Evolutionary conservation across 768 basidiomycete species (phyloP).

Genomic region (Suillus spraguei): DNA sequence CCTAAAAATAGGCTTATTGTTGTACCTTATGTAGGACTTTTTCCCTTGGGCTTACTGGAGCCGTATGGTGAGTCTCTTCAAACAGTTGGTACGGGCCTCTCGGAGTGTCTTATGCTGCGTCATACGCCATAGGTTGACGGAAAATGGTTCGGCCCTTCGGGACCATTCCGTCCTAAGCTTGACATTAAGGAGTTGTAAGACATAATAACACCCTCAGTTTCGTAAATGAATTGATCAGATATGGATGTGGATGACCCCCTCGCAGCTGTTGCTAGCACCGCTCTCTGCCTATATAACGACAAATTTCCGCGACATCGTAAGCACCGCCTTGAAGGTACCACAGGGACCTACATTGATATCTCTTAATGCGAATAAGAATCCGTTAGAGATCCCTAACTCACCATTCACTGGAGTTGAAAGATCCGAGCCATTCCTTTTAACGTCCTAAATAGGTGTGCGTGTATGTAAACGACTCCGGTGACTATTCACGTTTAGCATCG

Average conservation of each 20-base stretch:
- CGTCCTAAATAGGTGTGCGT: not conserved
- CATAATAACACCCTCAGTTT: no score
- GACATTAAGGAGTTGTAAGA: slow-evolving; percentile 13
- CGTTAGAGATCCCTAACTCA: not conserved
- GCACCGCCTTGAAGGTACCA: not conserved
- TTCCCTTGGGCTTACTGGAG: slow-evolving; percentile 71
- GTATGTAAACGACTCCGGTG: not conserved
- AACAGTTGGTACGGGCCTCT: slow-evolving; percentile 53
- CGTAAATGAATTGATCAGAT: not conserved
- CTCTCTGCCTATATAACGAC: not conserved
- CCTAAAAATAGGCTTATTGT: slow-evolving; percentile 1
- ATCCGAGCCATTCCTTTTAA: not conserved
- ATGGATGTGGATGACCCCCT: not conserved
- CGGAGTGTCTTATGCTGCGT: slow-evolving; percentile 63
- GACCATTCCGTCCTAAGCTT: slow-evolving; percentile 43
- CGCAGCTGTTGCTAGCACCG: not conserved
- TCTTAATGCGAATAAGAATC: not conserved
- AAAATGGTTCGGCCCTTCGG: slow-evolving; percentile 51
- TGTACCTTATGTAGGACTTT: slow-evolving; percentile 27
- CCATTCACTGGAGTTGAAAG: not conserved
- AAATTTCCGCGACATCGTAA: not conserved
- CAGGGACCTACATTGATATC: not conserved
- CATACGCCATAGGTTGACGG: slow-evolving; percentile 35
- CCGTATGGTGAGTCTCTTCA: slow-evolving; percentile 53
- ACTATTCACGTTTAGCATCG: not conserved